phyloP scores from a whole-genome alignment of 192 early-diverging fungal genomes.

The Gigaspora rosea region DNA sequence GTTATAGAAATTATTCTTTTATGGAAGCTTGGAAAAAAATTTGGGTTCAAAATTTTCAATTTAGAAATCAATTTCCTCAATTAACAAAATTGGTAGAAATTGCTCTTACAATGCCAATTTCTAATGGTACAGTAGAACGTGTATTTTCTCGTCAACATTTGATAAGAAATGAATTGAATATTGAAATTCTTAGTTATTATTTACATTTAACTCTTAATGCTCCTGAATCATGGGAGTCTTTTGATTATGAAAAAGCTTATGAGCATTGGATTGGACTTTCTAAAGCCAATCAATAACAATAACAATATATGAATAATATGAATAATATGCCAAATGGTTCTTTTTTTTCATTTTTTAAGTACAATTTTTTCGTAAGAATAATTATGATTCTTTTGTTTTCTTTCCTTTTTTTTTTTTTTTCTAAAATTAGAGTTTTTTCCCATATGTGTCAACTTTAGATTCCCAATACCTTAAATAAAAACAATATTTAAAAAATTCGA shows the following conservation, averaged over 20 bases:
- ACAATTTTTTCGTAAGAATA: too few species aligned
- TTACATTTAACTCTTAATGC: not conserved
- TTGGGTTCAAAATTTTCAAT: not conserved
- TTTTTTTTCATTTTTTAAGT: too few species aligned
- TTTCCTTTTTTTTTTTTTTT: too few species aligned
- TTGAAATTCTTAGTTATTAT: not conserved
- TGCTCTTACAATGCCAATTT: not conserved
- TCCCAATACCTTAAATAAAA: too few species aligned
- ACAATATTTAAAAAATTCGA: too few species aligned
- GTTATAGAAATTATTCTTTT: not conserved
- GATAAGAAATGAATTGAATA: not conserved
- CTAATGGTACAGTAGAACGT: not conserved
- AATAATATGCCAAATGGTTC: too few species aligned
- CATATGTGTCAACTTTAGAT: too few species aligned
- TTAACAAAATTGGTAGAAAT: not conserved
- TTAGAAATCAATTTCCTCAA: not conserved
- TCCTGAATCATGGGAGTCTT: not conserved
- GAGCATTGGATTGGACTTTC: not conserved
- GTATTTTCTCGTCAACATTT: not conserved
- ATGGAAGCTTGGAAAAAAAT: not conserved
- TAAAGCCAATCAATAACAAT: not conserved
- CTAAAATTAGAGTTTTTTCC: too few species aligned
- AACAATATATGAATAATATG: too few species aligned
- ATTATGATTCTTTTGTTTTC: too few species aligned
- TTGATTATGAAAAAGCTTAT: constrained; percentile 1